Evolutionary conservation across 2,329 filamentous ascomycete genomes (phyloP).

Genomic region (Colletotrichum horii): DNA sequence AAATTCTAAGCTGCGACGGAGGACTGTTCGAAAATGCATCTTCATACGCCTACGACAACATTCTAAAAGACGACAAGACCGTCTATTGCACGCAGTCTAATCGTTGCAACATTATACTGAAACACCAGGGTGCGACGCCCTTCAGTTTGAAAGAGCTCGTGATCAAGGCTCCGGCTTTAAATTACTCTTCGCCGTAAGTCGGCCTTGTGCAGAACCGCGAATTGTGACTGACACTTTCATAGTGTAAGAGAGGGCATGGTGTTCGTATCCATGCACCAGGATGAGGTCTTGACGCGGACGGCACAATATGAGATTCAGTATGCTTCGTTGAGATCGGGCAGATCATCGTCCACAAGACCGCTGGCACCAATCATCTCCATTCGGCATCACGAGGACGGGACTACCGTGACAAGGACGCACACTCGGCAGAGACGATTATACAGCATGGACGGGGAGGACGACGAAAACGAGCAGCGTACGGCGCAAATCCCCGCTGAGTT

Average conservation of each 20-base stretch:
- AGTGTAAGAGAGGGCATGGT: slow-evolving; percentile 92
- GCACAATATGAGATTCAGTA: slow-evolving; percentile 79
- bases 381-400: slow-evolving; percentile 57
- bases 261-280: slow-evolving; percentile 85
- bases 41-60: slow-evolving; percentile 76
- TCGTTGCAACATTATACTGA: slow-evolving; percentile 84
- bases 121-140: slow-evolving; percentile 78
- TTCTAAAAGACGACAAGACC: slow-evolving; percentile 79
- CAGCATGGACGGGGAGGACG: slow-evolving; percentile 46
- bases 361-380: slow-evolving; percentile 52
- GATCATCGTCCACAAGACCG: slow-evolving; percentile 20
- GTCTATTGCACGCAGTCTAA: slow-evolving; percentile 93
- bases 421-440: slow-evolving; percentile 51
- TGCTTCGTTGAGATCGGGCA: slow-evolving; percentile 32
- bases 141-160: slow-evolving; percentile 87
- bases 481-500: slow-evolving; percentile 66
- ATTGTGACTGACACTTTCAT: slow-evolving; percentile 19
- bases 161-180: slow-evolving; percentile 79
- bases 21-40: slow-evolving; percentile 70
- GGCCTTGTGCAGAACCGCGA: neutral
- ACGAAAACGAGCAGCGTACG: slow-evolving; percentile 48
- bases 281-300: slow-evolving; percentile 76
- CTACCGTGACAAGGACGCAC: slow-evolving; percentile 48
- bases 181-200: slow-evolving; percentile 86
- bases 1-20: slow-evolving; percentile 88